Evolutionary conservation across 495 filamentous ascomycete genomes (phyloP), one percentile per base, ranked within the genome.

Genomic region (Penicillium egyptiacum): DNA sequence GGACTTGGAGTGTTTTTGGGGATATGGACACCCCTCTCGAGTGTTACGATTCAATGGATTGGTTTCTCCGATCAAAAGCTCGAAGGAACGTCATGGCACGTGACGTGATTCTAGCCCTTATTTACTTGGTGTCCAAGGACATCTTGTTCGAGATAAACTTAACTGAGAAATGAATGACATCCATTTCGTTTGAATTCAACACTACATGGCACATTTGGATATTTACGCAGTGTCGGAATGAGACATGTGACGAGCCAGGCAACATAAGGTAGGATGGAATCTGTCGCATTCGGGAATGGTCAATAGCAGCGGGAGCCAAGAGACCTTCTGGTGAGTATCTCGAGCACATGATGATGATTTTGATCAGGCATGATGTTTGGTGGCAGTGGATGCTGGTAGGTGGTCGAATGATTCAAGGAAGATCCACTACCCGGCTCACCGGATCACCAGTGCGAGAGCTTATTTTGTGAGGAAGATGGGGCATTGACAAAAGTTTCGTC

Each of bases 71-170:
- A 56, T 53, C 39, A 49, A 50, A 47, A 52, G 26, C 26, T 56
- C 33, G 17, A 46, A 20, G 48, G 50, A 60, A 66, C 64, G 64
- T 66, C 64, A 66, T 66, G 64, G 30, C 64, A 66, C 64, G 64
- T 66, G 64, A 64, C 14, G 9, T 20, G 0, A 23, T 22, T 26
- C 10, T 56, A 50, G 28, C 30, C 50, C 35, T 31, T 20, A 33
- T 28, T 40, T 35, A 35, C 35, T n/a, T n/a, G 12, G 5, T 17
- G 23, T 5, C 19, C 16, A 19, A 23, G n/a, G 33, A 41, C 16
- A 28, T 19, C 5, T 17, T 12, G 31, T 48, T 31, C 6, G 14
- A 20, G 5, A 31, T 20, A 5, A 10, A 48, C 5, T 14, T 26
- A 3, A 7, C n/a, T 10, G 23, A 8, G n/a, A 26, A 23, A 28